Conservation (phyloP, 2,329 filamentous ascomycete genomes). For the Hawksworthiomyces lignivorus region DNA sequence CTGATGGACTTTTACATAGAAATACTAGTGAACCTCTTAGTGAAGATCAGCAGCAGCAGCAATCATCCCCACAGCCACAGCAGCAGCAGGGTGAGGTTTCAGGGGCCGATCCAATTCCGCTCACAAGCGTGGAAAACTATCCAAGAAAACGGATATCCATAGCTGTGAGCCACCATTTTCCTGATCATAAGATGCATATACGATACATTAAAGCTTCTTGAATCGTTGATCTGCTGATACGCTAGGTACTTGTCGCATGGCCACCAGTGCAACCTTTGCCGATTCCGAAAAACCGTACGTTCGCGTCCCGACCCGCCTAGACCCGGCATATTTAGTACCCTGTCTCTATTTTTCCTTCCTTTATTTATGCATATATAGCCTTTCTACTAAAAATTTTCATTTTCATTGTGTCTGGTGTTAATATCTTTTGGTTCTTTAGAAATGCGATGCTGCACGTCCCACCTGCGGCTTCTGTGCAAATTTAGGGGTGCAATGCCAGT, state of each 20-base stretch:
- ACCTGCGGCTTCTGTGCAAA: constrained; percentile 12
- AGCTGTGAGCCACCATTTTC: constrained; percentile 3
- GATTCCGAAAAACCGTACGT: constrained; percentile 11
- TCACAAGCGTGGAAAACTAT: constrained; percentile 9
- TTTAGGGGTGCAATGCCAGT: constrained; percentile 13
- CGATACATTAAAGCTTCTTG: background rate
- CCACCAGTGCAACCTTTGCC: constrained; percentile 9
- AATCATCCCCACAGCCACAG: background rate
- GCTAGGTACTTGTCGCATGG: background rate
- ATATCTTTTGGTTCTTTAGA: background rate
- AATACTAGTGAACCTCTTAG: background rate
- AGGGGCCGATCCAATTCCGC: background rate
- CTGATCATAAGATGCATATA: background rate
- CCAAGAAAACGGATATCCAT: constrained; percentile 9
- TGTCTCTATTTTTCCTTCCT: background rate
- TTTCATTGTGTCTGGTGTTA: no score
- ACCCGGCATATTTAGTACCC: no score
- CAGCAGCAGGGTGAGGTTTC: background rate
- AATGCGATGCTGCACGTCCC: constrained; percentile 12
- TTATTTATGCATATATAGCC: no score
- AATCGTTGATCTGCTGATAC: background rate
- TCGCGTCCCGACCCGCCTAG: background rate
- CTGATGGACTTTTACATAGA: background rate
- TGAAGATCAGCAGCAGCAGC: background rate
- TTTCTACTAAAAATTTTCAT: no score